Evolutionary conservation across 805 yeast genomes (phyloP).

Genomic region (Lipomyces spencermartinsiae): DNA sequence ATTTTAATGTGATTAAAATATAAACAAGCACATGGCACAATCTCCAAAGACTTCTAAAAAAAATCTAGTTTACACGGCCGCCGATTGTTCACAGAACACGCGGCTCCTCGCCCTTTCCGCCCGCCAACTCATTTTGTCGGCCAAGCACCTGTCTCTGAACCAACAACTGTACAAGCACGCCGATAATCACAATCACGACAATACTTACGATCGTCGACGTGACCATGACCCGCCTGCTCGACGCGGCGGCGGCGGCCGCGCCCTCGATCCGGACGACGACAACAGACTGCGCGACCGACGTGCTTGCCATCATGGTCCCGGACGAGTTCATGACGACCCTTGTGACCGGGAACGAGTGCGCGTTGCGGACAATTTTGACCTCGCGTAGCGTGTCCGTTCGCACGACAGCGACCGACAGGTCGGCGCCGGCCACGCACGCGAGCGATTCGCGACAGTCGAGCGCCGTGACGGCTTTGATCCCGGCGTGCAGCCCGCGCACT

Average conservation of each 20-base stretch:
- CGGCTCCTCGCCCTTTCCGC: not conserved
- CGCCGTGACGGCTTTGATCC: constrained; percentile 51
- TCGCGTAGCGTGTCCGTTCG: constrained; percentile 59
- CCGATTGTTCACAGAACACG: not conserved
- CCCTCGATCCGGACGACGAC: constrained; percentile 59
- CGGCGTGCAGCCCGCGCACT: constrained; percentile 26
- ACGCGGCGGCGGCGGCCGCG: constrained; percentile 10
- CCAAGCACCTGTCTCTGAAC: constrained; percentile 25
- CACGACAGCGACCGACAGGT: constrained; percentile 67
- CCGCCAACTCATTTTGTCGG: not conserved
- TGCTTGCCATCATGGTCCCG: constrained; percentile 70
- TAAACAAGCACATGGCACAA: not conserved
- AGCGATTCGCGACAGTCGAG: constrained; percentile 57
- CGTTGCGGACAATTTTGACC: constrained; percentile 59
- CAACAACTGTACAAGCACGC: constrained; percentile 30
- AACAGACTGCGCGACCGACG: constrained; percentile 78
- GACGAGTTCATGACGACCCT: constrained; percentile 70
- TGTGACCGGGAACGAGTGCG: constrained; percentile 82
- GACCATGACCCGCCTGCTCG: constrained; percentile 12
- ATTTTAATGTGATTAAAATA: not conserved
- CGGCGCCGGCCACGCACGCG: constrained; percentile 67
- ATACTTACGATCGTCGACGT: constrained; percentile 21
- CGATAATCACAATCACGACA: constrained; percentile 27
- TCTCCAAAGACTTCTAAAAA: not conserved
- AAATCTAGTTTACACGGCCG: not conserved